Conservation (phyloP, 1,284 basidiomycete species). For the Leccinum ponderosum region DNA sequence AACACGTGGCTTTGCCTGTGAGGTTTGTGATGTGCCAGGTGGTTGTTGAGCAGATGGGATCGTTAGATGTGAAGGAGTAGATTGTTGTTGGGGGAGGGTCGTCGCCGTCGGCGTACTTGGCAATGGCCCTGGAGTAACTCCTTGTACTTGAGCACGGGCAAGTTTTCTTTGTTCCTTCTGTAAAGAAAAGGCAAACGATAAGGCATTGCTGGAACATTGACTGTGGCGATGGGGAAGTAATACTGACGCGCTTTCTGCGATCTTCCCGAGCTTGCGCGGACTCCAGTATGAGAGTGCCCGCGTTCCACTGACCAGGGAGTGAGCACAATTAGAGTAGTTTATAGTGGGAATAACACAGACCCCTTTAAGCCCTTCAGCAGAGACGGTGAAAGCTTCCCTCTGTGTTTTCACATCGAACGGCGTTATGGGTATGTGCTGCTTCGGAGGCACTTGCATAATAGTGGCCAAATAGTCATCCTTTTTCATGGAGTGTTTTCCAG, state of each 20-base stretch:
- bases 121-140: constrained; percentile 26
- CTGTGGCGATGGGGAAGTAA: constrained; percentile 3
- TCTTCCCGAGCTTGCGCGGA: constrained; percentile 77
- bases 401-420: constrained; percentile 70
- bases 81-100: constrained; percentile 30
- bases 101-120: constrained; percentile 24
- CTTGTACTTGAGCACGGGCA: constrained; percentile 59
- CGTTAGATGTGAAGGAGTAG: constrained; percentile 29
- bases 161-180: constrained; percentile 75
- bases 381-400: constrained; percentile 70
- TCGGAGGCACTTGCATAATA: constrained; percentile 68
- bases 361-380: constrained; percentile 71
- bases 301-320: constrained; percentile 62
- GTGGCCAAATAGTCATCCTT: constrained; percentile 72
- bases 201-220: constrained; percentile 16
- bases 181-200: constrained; percentile 6
- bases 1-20: constrained; percentile 41
- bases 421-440: constrained; percentile 63
- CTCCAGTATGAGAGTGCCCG: constrained; percentile 59
- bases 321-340: constrained; percentile 11
- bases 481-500: constrained; percentile 81
- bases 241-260: constrained; percentile 70
- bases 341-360: constrained; percentile 46
- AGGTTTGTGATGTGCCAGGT: constrained; percentile 29
- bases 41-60: constrained; percentile 28